phyloP scores from a whole-genome alignment of 1,139 yeast genomes.

The Blastobotrys illinoisensis region DNA sequence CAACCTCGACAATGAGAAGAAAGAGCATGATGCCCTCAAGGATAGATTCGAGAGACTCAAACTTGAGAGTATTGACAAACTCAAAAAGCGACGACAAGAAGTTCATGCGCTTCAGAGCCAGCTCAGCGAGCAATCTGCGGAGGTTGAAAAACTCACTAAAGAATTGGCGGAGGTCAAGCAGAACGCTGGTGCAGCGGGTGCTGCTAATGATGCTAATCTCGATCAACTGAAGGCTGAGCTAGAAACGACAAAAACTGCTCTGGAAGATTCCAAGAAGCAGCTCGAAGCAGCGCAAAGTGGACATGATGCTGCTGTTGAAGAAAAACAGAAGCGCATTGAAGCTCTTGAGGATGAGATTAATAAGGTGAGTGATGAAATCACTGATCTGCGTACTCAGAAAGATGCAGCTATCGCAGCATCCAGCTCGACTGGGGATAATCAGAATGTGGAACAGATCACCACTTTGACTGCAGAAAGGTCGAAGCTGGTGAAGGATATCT shows the following conservation, averaged over 20 bases:
- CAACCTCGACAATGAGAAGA: conserved; percentile 2
- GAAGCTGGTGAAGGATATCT: conserved; percentile 1
- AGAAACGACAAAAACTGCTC: conserved; percentile 17
- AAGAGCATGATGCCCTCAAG: conserved; percentile 12
- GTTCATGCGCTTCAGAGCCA: conserved; percentile 20
- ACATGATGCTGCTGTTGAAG: conserved; percentile 9
- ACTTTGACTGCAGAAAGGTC: conserved; percentile 9
- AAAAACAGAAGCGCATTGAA: conserved; percentile 24
- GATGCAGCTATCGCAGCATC: not conserved
- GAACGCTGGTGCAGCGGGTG: conserved; percentile 12
- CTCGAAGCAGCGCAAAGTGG: conserved; percentile 14
- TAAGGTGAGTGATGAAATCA: conserved; percentile 20
- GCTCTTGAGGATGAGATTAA: conserved; percentile 25
- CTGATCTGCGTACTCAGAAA: conserved; percentile 10
- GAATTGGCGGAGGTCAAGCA: conserved; percentile 19
- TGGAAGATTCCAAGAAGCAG: conserved; percentile 31
- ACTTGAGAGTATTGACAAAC: conserved; percentile 30
- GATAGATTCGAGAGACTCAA: conserved; percentile 23
- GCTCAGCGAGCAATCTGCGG: conserved; percentile 17
- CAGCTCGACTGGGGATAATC: not conserved
- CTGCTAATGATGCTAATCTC: conserved; percentile 16
- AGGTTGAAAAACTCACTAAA: conserved; percentile 16
- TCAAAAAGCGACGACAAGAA: conserved; percentile 25
- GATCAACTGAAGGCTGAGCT: conserved; percentile 22
- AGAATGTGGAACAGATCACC: not conserved